Evolutionary conservation across 1,284 basidiomycete genomes (phyloP).

Genomic region (Ustilago tritici): DNA sequence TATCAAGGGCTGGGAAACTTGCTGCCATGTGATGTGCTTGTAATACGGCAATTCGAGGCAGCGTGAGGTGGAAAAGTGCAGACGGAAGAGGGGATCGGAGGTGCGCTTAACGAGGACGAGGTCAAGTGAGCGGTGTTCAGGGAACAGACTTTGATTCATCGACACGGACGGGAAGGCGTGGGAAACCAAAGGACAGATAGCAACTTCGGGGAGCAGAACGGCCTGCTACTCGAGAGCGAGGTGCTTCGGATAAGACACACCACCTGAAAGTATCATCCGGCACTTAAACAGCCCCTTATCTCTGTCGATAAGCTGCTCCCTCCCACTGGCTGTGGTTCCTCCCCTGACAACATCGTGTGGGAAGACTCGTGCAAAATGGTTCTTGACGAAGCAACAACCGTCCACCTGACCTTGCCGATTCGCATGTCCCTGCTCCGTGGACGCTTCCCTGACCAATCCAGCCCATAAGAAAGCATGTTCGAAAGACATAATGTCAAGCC

Average conservation of each 20-base stretch:
- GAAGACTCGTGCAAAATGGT: not conserved
- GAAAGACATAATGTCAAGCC: not conserved
- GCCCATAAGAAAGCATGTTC: not conserved
- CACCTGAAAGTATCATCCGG: too few species aligned
- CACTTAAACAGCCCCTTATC: too few species aligned
- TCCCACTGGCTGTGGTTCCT: too few species aligned
- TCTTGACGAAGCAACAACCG: slow-evolving; percentile 2
- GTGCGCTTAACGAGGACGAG: slow-evolving; percentile 22
- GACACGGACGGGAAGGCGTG: not conserved
- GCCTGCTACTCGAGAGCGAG: not conserved
- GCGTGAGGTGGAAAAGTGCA: not conserved
- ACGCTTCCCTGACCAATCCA: not conserved
- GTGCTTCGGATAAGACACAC: not conserved
- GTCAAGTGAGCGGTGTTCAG: slow-evolving; percentile 9
- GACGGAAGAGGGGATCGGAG: not conserved
- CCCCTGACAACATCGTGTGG: not conserved
- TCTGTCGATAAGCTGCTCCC: too few species aligned
- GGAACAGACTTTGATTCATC: not conserved
- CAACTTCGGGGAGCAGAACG: slow-evolving; percentile 10
- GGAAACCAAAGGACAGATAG: slow-evolving; percentile 6
- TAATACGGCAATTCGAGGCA: slow-evolving; percentile 7
- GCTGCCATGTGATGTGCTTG: not conserved
- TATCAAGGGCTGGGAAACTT: not conserved
- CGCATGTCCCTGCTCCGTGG: not conserved
- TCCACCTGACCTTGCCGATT: slow-evolving; percentile 9